phyloP scores from a whole-genome alignment of 2,329 filamentous ascomycete species.

The Ampelomyces quisqualis region DNA sequence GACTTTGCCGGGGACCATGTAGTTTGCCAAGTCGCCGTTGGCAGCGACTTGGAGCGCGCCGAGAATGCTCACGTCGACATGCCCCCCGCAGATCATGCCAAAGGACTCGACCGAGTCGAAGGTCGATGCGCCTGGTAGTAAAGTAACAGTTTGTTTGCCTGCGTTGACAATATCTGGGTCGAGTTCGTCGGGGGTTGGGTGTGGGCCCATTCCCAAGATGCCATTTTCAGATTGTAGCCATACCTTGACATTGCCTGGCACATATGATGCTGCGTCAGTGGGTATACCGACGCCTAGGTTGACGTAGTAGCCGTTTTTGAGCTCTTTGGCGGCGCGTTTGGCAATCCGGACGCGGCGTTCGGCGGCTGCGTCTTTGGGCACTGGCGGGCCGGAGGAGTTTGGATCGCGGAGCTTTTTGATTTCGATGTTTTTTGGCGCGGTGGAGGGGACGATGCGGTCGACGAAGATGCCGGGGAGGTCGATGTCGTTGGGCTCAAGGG shows the following conservation, averaged over 20 bases:
- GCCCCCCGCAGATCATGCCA: constrained; percentile 86
- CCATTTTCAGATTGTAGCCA: constrained; percentile 59
- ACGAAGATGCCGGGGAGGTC: constrained; percentile 92
- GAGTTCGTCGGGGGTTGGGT: constrained; percentile 63
- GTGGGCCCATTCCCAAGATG: constrained; percentile 49
- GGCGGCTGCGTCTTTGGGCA: constrained; percentile 3
- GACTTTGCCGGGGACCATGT: constrained; percentile 84
- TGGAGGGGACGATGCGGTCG: constrained; percentile 82
- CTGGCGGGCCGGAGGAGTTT: constrained; percentile 16
- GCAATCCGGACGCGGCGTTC: constrained; percentile 72
- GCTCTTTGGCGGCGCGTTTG: constrained; percentile 80
- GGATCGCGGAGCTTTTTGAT: constrained; percentile 39
- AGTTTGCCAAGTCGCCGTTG: constrained; percentile 81
- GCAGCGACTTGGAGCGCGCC: constrained; percentile 87
- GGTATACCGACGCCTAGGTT: constrained; percentile 93
- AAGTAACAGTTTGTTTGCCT: constrained; percentile 88
- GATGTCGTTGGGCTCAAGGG: constrained; percentile 78
- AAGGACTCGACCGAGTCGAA: constrained; percentile 90
- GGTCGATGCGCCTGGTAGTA: constrained; percentile 74
- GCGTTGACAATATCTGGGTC: constrained; percentile 90
- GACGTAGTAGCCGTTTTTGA: constrained; percentile 93
- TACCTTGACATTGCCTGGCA: constrained; percentile 58
- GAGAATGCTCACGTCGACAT: constrained; percentile 84
- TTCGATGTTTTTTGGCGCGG: constrained; percentile 75
- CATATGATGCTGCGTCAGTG: constrained; percentile 82